Evolutionary conservation across 495 filamentous ascomycete genomes (phyloP), one percentile per base, ranked within the genome.

Genomic region (Penicillium turbatum): DNA sequence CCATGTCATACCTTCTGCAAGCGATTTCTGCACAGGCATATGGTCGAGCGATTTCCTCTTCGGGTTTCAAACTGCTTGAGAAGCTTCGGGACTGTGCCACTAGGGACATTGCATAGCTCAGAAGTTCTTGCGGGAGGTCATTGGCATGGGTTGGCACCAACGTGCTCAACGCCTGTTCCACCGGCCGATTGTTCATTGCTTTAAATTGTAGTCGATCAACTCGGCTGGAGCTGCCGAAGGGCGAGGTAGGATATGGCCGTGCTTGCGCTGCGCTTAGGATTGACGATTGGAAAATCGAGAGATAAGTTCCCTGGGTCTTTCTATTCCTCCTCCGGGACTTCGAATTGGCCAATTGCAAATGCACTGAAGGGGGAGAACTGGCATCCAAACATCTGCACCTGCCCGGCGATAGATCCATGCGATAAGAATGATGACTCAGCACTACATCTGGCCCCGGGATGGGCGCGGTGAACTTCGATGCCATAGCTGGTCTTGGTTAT

Each of bases 11-110:
- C 87, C 89, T 81, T 68, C 90, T 88, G 71, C 92, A 97, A 35
- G 93, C 93, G 31, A 98, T 81, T 67, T 97, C 86, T 1, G 90
- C 88, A 65, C 95, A 97, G 9, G 88, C 89, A 69, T 93, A 96
- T 9, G 83, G 79, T 6, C 92, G 82, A 15, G 87, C 88, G 55
- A 90, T 84, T 66, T 98, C 92, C 68, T 98, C 92, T 51, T 93
- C 89, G 7, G 85, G 79, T 61, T 91, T 95, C 10, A 97, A 72
- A 16, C 79, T 87, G 58, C 82, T 83, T 27, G 92, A 90, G 27
- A 84, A 86, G 63, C 80, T 85, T 7, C 90, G 84, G 5, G 91
- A 96, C 63, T 96, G 92, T 21, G 90, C 87, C 31, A 97, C 82
- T 10, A 97, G 79, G 13, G 89, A 91, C 44, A 79, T 71, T 1